Evolutionary conservation across 331 rosid species (phyloP).

Genomic region (Pyrus hybrid): DNA sequence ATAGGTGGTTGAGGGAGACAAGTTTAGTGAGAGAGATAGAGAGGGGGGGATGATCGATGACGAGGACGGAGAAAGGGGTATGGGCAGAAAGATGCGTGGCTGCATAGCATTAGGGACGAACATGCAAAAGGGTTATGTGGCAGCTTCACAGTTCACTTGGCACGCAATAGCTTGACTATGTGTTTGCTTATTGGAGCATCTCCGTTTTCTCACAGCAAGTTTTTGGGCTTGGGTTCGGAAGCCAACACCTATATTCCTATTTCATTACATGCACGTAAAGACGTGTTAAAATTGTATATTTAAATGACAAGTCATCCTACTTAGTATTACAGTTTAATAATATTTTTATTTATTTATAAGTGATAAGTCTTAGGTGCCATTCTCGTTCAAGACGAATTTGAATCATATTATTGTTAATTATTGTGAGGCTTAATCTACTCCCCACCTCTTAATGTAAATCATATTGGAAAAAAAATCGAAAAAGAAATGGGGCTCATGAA

Average conservation of each 20-base stretch:
- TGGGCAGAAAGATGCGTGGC: conserved; percentile 59
- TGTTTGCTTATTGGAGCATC: conserved; percentile 12
- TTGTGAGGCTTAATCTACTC: too few relatives aligned
- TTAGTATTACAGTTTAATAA: too few relatives aligned
- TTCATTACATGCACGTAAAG: too few relatives aligned
- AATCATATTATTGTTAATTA: too few relatives aligned
- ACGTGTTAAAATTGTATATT: too few relatives aligned
- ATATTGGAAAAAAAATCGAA: too few relatives aligned
- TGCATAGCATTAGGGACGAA: conserved; percentile 40
- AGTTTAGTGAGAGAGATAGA: neutral
- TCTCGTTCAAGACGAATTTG: accelerated
- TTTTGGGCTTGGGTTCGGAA: neutral
- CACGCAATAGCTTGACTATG: conserved; percentile 11
- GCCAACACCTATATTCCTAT: too few relatives aligned
- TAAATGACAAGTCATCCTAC: accelerated
- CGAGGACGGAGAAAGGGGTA: conserved; percentile 31
- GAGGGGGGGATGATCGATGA: conserved; percentile 19
- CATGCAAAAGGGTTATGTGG: conserved; percentile 95
- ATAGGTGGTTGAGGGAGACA: conserved; percentile 5
- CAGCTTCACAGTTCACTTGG: conserved; percentile 27
- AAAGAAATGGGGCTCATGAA: too few relatives aligned
- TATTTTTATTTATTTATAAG: too few relatives aligned
- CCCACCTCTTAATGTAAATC: too few relatives aligned
- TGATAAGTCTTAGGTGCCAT: accelerated
- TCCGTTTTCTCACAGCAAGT: neutral